Evolutionary conservation across 805 yeast species (phyloP).

Genomic region (Lipomyces starkeyi): DNA sequence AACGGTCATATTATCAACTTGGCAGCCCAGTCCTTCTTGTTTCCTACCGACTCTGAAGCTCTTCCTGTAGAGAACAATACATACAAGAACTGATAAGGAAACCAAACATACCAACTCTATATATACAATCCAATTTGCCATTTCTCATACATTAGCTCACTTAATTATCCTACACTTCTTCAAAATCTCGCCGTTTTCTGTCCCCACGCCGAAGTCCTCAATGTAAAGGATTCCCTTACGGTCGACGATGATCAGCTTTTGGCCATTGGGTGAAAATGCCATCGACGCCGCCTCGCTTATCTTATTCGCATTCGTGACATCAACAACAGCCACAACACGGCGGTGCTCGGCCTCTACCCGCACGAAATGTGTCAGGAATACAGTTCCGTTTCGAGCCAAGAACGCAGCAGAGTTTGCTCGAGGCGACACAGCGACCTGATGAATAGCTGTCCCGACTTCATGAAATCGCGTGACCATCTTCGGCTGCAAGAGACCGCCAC

Average conservation of each 20-base stretch:
- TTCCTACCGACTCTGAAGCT: too few species aligned
- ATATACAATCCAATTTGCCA: background rate
- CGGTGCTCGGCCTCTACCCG: constrained; percentile 62
- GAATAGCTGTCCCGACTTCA: constrained; percentile 82
- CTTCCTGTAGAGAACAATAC: too few species aligned
- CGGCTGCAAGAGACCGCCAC: constrained; percentile 57
- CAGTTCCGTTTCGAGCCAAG: constrained; percentile 76
- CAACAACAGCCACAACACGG: constrained; percentile 72
- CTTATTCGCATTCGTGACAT: constrained; percentile 75
- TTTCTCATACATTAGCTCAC: constrained; percentile 6
- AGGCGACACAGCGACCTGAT: constrained; percentile 76
- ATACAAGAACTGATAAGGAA: background rate
- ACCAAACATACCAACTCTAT: background rate
- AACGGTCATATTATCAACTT: too few species aligned
- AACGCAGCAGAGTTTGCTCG: constrained; percentile 86
- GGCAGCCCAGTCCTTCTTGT: too few species aligned
- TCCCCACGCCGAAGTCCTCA: constrained; percentile 86
- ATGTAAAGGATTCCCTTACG: constrained; percentile 79
- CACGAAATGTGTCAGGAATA: constrained; percentile 61
- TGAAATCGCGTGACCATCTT: constrained; percentile 66
- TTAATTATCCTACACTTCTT: constrained; percentile 37
- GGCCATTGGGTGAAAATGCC: constrained; percentile 79
- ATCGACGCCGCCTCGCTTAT: constrained; percentile 79
- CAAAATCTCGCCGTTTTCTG: constrained; percentile 36
- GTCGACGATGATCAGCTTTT: constrained; percentile 75